Evolutionary conservation across 169 alveolate genomes (phyloP), one percentile per base, ranked within the genome.

Genomic region (Cryptosporidium bovis): DNA sequence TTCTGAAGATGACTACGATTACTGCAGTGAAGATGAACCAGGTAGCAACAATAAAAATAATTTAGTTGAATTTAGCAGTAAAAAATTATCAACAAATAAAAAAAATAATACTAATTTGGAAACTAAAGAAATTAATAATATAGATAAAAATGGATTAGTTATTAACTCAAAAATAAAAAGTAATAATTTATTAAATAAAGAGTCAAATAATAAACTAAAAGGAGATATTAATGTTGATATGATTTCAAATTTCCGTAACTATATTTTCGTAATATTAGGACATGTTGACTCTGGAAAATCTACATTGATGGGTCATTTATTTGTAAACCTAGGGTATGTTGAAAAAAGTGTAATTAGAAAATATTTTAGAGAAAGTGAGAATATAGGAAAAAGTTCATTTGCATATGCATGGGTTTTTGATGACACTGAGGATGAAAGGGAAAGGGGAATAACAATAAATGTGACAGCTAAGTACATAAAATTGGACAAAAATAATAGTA

Each of bases 241-340:
- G 10, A 8, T 40, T 40, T 40, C 48, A 40, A 8, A 40, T 40
- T 64, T 18, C 1, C 60, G 29, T 20, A 77, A 77, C 34, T 58
- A 56, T 50, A 94, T 94, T 60, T 84, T 95, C 82, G 98, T 96
- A 18, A 97, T 95, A 55, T 94, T 97, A 15, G 99, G 99, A 3
- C 99, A 97, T 91, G 99, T 95, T 36, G 98, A 95, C 91, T 97
- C 98, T 44, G 98, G 99, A 50, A 97, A 97, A 93, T 93, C 97
- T 51, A 97, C 99, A n/a, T 93, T 97, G 34, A 91, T 95, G 91
- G 99, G 98, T 27, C 95, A 95, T 60, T 91, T 96, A 62, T 90
- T 95, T 68, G 93, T 77, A 84, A 48, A 53, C 55, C 71, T 94
- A 71, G 97, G 97, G 1, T 84, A 92, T 82, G 94, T 94, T 33